Percentiles rank a stretch among this genome's conserved stretches.
phyloP scores from a whole-genome alignment of 2,329 filamentous ascomycete genomes.

The Pyricularia grisea region DNA sequence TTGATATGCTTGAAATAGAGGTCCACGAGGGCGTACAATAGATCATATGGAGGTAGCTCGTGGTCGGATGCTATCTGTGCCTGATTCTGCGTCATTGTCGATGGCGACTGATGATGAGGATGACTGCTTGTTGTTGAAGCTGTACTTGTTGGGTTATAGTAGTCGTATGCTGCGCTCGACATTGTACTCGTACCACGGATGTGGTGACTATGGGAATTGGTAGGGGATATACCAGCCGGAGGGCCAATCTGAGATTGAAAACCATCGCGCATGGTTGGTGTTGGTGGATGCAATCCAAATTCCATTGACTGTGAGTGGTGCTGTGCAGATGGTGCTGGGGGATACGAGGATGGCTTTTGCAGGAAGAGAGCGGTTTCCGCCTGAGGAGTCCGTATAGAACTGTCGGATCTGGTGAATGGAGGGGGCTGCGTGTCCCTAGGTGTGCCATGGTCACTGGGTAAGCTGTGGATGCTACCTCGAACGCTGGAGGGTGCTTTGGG shows the following conservation, averaged over 20 bases:
- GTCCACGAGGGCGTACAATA: constrained; percentile 64
- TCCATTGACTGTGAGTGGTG: constrained; percentile 35
- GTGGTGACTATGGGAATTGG: constrained; percentile 27
- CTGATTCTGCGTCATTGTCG: constrained; percentile 41
- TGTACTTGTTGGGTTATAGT: constrained; percentile 23
- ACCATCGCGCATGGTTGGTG: constrained; percentile 37
- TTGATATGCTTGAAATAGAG: constrained; percentile 75
- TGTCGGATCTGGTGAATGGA: constrained; percentile 38
- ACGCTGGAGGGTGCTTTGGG: constrained; percentile 28
- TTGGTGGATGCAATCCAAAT: constrained; percentile 36
- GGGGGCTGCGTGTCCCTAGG: constrained; percentile 33
- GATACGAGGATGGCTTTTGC: constrained; percentile 46
- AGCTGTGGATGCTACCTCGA: constrained; percentile 38
- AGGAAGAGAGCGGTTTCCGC: constrained; percentile 52
- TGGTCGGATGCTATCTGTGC: constrained; percentile 44
- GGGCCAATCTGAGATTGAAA: constrained; percentile 31
- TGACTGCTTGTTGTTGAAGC: constrained; percentile 18
- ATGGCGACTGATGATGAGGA: constrained; percentile 44
- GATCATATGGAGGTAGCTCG: constrained; percentile 65
- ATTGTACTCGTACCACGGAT: constrained; percentile 19
- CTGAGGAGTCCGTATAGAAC: constrained; percentile 39
- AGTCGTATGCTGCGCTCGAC: constrained; percentile 32
- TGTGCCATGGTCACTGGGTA: constrained; percentile 47
- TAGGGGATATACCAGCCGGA: not conserved
- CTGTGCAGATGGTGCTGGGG: constrained; percentile 17